Base-by-base conservation (phyloP, 2,329 filamentous ascomycete species). In the Bipolaris oryzae region DNA sequence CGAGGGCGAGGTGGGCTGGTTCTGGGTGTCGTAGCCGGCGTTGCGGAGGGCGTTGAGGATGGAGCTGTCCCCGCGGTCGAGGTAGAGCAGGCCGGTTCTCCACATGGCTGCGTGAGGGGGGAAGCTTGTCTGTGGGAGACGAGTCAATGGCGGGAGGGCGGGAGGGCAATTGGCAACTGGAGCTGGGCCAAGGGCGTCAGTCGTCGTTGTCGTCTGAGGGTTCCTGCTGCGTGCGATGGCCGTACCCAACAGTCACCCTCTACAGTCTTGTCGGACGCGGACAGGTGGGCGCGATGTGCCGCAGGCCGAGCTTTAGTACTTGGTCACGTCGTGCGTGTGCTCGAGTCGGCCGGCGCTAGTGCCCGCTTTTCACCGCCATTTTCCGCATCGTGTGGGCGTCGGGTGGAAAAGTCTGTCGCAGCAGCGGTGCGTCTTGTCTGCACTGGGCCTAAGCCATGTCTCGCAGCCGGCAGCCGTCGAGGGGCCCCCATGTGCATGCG, bases 61-160 rank as follows among this genome's bases (percentile, higher is more conserved):
- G 53, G 61, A 61, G 59, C 63, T 64, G 55, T 64, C 61, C 48
- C 61, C 61, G 49, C 63, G 63, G 46, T 66, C 61, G 61, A 64
- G 61, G 63, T 66, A 64, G 34, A 62, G 53, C 25, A 66, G 63
- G 47, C 63, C 63, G 49, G 58, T 64, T 55, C 61, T 60, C 63
- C 63, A 66, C 63, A 66, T 66, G 58, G 52, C 58, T 49, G 28
- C 3, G 28, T 11, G 28, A 13, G 28, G 28, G 10, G 10, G 3
- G 28, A 13, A 31, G 28, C 28, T 31, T 31, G 28, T 31, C 10
- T 11, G 28, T 31, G 28, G 28, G 28, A 31, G 28, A 31, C 10
- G 28, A 10, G 28, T 31, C 28, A 13, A 31, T 11, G 28, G 28
- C n/a, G 7, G 28, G 28, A 31, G 28, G 28, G 28, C 25, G 28